Conservation (phyloP, 768 basidiomycete species). For the Paxillus ammoniavirescens region DNA sequence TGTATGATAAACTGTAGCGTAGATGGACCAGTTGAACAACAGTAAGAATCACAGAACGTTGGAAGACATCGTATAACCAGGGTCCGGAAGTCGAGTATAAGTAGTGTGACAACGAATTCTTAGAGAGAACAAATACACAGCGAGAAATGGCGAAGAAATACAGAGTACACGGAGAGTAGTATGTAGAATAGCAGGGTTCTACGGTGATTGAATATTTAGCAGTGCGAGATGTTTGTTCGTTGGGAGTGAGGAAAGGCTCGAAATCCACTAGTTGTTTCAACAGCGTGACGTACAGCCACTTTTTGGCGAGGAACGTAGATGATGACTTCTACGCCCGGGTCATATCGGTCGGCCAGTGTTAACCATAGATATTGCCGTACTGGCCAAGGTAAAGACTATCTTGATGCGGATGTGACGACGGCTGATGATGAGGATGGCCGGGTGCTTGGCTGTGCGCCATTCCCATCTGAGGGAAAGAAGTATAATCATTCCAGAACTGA, state of each 20-base stretch:
- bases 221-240: neutral
- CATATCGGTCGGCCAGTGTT: slow-evolving; percentile 1
- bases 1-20: neutral
- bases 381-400: slow-evolving; percentile 25
- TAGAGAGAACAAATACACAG: too few species aligned
- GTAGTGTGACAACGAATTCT: too few species aligned
- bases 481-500: slow-evolving; percentile 58
- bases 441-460: slow-evolving; percentile 33
- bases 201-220: neutral
- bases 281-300: too few species aligned
- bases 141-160: too few species aligned
- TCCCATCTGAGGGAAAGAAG: slow-evolving; percentile 49
- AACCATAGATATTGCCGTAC: slow-evolving; percentile 29
- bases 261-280: neutral
- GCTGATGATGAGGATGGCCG: slow-evolving; percentile 6
- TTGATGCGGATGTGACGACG: slow-evolving; percentile 9
- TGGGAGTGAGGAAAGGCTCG: neutral
- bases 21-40: neutral
- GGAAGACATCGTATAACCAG: too few species aligned
- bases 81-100: too few species aligned
- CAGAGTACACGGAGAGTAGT: neutral
- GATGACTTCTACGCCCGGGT: neutral
- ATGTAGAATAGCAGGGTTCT: neutral
- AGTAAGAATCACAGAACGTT: neutral
- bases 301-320: slow-evolving; percentile 2